These are phyloP conservation scores for Penicillium nucicola DNA, from an alignment of 495 filamentous ascomycete species.

Conservation along the genomic window DNA sequence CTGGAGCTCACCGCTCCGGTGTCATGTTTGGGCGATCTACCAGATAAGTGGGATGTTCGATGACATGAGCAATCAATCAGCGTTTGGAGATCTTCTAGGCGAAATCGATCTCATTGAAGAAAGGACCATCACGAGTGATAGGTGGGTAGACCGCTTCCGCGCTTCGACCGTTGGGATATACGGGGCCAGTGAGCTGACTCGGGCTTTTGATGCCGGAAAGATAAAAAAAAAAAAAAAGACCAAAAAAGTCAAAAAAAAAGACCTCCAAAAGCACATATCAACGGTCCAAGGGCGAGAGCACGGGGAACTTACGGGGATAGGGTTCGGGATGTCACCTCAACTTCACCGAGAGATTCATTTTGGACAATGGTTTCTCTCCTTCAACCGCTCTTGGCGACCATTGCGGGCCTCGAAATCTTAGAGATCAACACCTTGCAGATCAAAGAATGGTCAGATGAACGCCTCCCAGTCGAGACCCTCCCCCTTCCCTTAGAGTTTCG, in stretches of 20 bases:
- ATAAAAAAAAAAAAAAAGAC: background rate
- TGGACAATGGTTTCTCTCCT: background rate
- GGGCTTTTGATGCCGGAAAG: background rate
- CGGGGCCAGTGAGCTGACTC: background rate
- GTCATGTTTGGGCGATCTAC: background rate
- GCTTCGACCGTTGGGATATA: conserved; percentile 11
- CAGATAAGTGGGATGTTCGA: too few species aligned
- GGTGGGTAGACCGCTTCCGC: conserved; percentile 15
- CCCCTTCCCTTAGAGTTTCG: too few species aligned
- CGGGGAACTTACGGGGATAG: conserved; percentile 13
- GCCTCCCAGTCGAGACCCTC: conserved; percentile 10
- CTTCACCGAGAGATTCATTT: conserved; percentile 9
- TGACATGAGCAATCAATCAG: background rate
- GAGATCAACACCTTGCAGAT: too few species aligned
- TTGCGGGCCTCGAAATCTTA: too few species aligned
- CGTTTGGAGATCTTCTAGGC: too few species aligned
- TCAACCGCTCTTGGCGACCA: too few species aligned
- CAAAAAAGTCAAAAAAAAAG: background rate
- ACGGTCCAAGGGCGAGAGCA: conserved; percentile 15
- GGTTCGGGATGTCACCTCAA: conserved; percentile 15
- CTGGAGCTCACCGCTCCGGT: conserved; percentile 1
- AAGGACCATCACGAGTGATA: too few species aligned
- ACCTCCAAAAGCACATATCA: background rate
- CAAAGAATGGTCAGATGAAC: too few species aligned
- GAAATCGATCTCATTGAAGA: too few species aligned